A percentile compares a stretch with the other conserved stretches of the same genome.
Evolutionary conservation across 164 flowering plant genomes (phyloP).

Genomic region (Sedum album): DNA sequence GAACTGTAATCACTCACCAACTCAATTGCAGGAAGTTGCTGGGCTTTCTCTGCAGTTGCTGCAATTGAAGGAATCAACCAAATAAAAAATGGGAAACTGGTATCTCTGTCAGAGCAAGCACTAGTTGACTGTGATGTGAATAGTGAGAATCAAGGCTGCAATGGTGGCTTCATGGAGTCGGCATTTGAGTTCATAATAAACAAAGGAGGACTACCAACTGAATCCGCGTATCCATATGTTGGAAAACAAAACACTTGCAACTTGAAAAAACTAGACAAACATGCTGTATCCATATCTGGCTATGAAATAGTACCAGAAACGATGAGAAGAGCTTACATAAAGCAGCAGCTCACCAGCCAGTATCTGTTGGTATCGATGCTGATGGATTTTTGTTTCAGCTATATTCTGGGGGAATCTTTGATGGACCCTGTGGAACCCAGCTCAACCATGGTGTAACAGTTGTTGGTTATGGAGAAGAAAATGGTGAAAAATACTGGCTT

Average conservation of each 20-base stretch:
- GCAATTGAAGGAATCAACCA: constrained; percentile 47
- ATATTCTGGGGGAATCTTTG: constrained; percentile 36
- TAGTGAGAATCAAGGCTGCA: constrained; percentile 31
- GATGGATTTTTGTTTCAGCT: constrained; percentile 33
- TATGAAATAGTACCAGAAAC: constrained; percentile 21
- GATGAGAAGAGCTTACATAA: constrained; percentile 24
- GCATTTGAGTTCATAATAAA: constrained; percentile 32
- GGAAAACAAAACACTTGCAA: constrained; percentile 26
- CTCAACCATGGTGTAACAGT: constrained; percentile 50
- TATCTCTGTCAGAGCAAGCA: constrained; percentile 48
- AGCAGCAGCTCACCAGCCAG: constrained; percentile 42
- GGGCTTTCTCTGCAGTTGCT: constrained; percentile 53
- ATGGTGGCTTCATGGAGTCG: constrained; percentile 41
- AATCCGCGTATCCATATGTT: constrained; percentile 31
- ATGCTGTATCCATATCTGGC: constrained; percentile 29
- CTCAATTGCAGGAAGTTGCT: constrained; percentile 24
- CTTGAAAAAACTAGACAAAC: constrained; percentile 9
- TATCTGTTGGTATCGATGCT: constrained; percentile 54
- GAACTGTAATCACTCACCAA: background rate
- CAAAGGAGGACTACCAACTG: constrained; percentile 33
- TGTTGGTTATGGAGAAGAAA: constrained; percentile 44
- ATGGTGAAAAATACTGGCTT: constrained; percentile 37
- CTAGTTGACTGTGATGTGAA: constrained; percentile 42
- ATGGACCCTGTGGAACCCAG: constrained; percentile 25
- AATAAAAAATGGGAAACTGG: constrained; percentile 30